Evolutionary conservation across 164 flowering plant species (phyloP).

Genomic region (Chimonanthus salicifolius): DNA sequence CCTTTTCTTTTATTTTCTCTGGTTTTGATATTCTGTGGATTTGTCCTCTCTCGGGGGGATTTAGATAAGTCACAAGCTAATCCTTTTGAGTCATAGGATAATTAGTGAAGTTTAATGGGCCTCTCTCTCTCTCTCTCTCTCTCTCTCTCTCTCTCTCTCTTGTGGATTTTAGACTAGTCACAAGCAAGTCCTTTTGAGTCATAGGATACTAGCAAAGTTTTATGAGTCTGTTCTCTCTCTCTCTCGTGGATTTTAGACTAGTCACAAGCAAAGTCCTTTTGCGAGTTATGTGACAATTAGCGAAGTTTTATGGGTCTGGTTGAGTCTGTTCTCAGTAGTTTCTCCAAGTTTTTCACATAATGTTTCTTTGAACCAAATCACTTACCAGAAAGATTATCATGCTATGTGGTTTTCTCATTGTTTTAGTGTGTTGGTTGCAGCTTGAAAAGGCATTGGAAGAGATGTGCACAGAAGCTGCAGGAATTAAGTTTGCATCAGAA

Average conservation of each 20-base stretch:
- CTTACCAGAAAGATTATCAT: neutral
- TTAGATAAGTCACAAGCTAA: too few relatives aligned
- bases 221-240: neutral
- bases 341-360: neutral
- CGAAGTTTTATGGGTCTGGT: neutral
- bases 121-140: neutral
- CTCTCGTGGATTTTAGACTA: neutral
- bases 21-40: too few relatives aligned
- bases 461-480: constrained; percentile 45
- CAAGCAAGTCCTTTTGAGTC: too few relatives aligned
- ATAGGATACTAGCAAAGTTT: neutral
- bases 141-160: neutral
- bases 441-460: constrained; percentile 78
- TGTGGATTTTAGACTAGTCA: neutral
- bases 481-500: constrained; percentile 45
- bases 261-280: neutral
- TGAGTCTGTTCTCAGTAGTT: too few relatives aligned
- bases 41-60: too few relatives aligned
- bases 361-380: neutral
- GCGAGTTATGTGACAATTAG: too few relatives aligned
- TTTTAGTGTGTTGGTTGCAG: constrained; percentile 27
- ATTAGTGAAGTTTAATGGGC: neutral
- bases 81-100: neutral
- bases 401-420: neutral
- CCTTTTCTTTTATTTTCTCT: too few relatives aligned